A percentile compares a stretch with the other conserved stretches of the same genome.
These are phyloP conservation scores for Metschnikowia lachancei DNA, from an alignment of 805 yeast genomes.

Conservation along the genomic window DNA sequence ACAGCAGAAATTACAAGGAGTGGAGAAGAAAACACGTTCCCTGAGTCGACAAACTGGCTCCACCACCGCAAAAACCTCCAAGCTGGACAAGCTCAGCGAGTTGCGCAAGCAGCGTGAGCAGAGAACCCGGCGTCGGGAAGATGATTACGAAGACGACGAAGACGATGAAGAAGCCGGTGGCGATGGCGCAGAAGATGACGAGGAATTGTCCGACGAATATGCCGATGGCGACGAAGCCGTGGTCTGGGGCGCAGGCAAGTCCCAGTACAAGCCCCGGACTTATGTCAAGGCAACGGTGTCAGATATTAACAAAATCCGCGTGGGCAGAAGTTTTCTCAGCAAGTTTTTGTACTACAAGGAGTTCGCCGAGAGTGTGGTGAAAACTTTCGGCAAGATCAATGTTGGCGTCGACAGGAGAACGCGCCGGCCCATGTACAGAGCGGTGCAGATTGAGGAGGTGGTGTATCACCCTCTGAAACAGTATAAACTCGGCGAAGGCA, in stretches of 20 bases:
- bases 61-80: constrained; percentile 29
- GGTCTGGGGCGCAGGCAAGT: constrained; percentile 34
- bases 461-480: constrained; percentile 42
- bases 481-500: constrained; percentile 42
- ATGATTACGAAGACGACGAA: constrained; percentile 23
- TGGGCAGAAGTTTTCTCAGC: constrained; percentile 74
- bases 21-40: constrained; percentile 35
- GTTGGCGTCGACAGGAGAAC: constrained; percentile 67
- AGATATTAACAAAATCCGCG: constrained; percentile 69
- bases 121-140: constrained; percentile 42
- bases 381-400: constrained; percentile 79
- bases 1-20: constrained; percentile 40
- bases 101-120: constrained; percentile 74
- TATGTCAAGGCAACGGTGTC: constrained; percentile 47
- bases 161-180: constrained; percentile 23
- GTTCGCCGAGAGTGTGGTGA: constrained; percentile 65
- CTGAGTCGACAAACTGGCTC: constrained; percentile 30
- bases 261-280: constrained; percentile 25
- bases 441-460: constrained; percentile 76
- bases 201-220: constrained; percentile 37
- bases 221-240: constrained; percentile 32
- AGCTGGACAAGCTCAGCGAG: constrained; percentile 61
- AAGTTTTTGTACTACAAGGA: constrained; percentile 81
- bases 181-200: constrained; percentile 39
- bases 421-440: constrained; percentile 66